Conservation (phyloP, 345 rosid genomes). For the Acer negundo region DNA sequence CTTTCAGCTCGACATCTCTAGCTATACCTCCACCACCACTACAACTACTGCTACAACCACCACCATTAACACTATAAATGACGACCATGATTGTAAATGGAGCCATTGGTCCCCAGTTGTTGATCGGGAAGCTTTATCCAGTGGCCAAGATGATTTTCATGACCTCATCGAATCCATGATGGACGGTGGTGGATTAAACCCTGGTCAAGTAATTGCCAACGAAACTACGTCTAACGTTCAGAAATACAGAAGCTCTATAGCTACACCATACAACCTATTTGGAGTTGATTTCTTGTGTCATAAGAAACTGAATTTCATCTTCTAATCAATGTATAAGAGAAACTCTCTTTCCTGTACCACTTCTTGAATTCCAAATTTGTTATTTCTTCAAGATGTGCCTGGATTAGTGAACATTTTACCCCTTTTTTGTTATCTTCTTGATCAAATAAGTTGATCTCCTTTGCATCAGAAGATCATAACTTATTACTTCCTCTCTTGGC, state of each 20-base stretch:
- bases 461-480: too few species aligned
- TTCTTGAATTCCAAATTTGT: too few species aligned
- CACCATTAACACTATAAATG: constrained; percentile 40
- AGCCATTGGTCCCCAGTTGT: constrained; percentile 65
- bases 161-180: constrained; percentile 70
- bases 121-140: constrained; percentile 69
- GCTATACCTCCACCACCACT: constrained; percentile 34
- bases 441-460: too few species aligned
- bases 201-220: constrained; percentile 11
- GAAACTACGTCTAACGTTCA: constrained; percentile 26
- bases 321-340: too few species aligned
- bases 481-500: too few species aligned
- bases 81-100: constrained; percentile 50
- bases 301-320: too few species aligned
- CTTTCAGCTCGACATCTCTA: constrained; percentile 47
- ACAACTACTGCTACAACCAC: constrained; percentile 41
- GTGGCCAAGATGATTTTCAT: constrained; percentile 52
- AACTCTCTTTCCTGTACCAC: too few species aligned
- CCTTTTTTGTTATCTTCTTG: too few species aligned
- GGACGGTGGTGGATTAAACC: constrained; percentile 36
- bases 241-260: constrained; percentile 14
- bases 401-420: too few species aligned
- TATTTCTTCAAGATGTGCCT: too few species aligned
- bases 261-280: too few species aligned
- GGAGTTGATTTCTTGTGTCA: too few species aligned